Percentiles rank a stretch among this genome's conserved stretches.
phyloP scores from a whole-genome alignment of 164 flowering plant species.

The Echeveria elegans region DNA sequence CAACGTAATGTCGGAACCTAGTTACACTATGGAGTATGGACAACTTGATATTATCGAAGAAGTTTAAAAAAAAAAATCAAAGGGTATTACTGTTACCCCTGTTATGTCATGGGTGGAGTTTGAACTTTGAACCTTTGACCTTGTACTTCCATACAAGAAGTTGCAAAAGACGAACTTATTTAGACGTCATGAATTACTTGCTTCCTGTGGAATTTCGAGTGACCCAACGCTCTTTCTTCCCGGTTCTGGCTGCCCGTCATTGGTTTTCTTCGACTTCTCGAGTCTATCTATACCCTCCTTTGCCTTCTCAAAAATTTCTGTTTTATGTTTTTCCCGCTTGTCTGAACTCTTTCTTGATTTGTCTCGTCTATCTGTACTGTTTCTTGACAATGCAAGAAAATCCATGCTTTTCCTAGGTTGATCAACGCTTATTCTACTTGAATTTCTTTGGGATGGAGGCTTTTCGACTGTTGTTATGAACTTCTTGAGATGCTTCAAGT shows the following conservation, averaged over 20 bases:
- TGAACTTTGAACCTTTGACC: too few species aligned
- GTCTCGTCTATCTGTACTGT: constrained; percentile 73
- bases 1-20: neutral
- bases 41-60: neutral
- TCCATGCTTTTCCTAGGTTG: constrained; percentile 42
- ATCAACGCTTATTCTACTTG: neutral
- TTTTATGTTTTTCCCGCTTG: constrained; percentile 12
- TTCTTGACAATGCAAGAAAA: constrained; percentile 52
- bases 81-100: too few species aligned
- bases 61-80: neutral
- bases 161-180: neutral
- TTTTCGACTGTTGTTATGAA: neutral
- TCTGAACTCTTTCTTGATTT: constrained; percentile 61
- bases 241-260: neutral
- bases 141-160: too few species aligned
- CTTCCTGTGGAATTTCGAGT: neutral
- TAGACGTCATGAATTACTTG: neutral
- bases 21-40: neutral
- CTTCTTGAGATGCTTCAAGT: neutral
- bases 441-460: neutral
- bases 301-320: neutral
- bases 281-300: neutral
- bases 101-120: too few species aligned
- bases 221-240: neutral
- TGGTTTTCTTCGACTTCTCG: constrained; percentile 3